phyloP scores from a whole-genome alignment of 2,329 filamentous ascomycete species.

The Penicillium sclerotigenum region DNA sequence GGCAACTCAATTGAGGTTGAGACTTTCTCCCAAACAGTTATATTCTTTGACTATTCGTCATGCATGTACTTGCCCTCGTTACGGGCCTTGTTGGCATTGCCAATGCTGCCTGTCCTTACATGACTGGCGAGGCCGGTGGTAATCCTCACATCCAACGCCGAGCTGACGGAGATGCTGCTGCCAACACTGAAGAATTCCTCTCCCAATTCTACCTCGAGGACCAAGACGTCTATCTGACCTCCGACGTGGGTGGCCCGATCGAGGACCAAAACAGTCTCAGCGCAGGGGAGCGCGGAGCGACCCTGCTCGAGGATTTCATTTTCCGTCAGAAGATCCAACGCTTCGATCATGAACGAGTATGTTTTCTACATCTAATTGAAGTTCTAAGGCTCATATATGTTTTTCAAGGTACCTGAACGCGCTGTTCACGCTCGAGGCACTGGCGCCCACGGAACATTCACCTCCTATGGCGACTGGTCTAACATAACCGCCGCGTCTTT shows the following conservation, averaged over 20 bases:
- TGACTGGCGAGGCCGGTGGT: conserved; percentile 32
- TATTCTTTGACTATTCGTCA: conserved; percentile 8
- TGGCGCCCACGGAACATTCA: conserved; percentile 67
- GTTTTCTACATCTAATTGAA: conserved; percentile 11
- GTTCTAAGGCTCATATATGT: conserved; percentile 1
- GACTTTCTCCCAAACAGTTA: neutral
- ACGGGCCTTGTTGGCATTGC: conserved; percentile 34
- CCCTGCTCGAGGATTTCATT: conserved; percentile 69
- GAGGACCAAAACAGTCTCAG: conserved; percentile 64
- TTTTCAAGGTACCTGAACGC: conserved; percentile 55
- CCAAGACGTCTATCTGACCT: conserved; percentile 56
- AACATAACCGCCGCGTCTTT: conserved; percentile 69
- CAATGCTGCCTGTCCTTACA: conserved; percentile 42
- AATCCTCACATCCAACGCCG: conserved; percentile 22
- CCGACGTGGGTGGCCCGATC: conserved; percentile 66
- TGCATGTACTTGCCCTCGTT: conserved; percentile 28
- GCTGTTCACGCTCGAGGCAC: conserved; percentile 69
- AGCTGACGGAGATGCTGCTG: conserved; percentile 26
- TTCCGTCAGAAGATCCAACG: conserved; percentile 69
- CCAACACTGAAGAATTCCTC: conserved; percentile 41
- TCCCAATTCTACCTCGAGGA: conserved; percentile 52
- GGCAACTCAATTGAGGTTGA: neutral
- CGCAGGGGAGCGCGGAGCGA: conserved; percentile 65
- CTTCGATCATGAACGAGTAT: conserved; percentile 68
- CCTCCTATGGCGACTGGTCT: conserved; percentile 62